A percentile compares a stretch with the other conserved stretches of the same genome.
These are phyloP conservation scores for Blastosporella zonata DNA, from an alignment of 1,284 basidiomycete species.

Conservation along the genomic window DNA sequence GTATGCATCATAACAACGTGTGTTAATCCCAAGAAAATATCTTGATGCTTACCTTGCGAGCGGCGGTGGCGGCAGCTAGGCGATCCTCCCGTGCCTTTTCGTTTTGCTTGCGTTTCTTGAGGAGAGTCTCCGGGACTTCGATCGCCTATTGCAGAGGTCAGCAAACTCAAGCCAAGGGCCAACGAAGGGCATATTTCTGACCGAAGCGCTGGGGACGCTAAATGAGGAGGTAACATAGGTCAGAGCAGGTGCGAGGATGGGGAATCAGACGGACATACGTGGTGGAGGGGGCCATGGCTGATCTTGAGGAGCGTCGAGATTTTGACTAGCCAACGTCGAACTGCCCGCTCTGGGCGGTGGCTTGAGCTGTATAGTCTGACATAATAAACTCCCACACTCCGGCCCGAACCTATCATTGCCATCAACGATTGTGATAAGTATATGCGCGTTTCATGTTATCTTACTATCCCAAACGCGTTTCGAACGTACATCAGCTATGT, in stretches of 20 bases:
- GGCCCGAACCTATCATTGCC: not conserved
- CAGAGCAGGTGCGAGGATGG: conserved; percentile 11
- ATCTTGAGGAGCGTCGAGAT: conserved; percentile 47
- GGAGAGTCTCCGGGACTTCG: conserved; percentile 97
- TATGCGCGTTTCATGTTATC: too few species aligned
- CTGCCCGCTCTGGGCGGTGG: conserved; percentile 31
- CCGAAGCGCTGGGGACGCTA: conserved; percentile 71
- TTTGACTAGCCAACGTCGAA: conserved; percentile 21
- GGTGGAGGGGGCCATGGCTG: conserved; percentile 63
- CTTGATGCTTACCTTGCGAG: conserved; percentile 80
- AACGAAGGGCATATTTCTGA: conserved; percentile 34
- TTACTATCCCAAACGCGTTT: too few species aligned
- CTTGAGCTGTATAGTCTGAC: conserved; percentile 47
- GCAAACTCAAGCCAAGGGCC: conserved; percentile 1
- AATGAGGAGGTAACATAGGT: conserved; percentile 14
- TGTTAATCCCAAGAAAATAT: conserved; percentile 11
- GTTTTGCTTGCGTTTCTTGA: conserved; percentile 99
- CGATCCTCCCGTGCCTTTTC: conserved; percentile 98
- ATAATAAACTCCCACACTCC: conserved; percentile 33
- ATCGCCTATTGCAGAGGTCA: conserved; percentile 53
- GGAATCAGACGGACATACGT: conserved; percentile 47
- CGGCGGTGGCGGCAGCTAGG: conserved; percentile 79
- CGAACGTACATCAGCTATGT: not conserved
- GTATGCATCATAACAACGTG: conserved; percentile 76
- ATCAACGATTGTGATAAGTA: not conserved